Percentiles rank a stretch among this genome's conserved stretches.
Evolutionary conservation across 352 stramenopile species (phyloP).

Genomic region (Phytophthora fragariaefolia): DNA sequence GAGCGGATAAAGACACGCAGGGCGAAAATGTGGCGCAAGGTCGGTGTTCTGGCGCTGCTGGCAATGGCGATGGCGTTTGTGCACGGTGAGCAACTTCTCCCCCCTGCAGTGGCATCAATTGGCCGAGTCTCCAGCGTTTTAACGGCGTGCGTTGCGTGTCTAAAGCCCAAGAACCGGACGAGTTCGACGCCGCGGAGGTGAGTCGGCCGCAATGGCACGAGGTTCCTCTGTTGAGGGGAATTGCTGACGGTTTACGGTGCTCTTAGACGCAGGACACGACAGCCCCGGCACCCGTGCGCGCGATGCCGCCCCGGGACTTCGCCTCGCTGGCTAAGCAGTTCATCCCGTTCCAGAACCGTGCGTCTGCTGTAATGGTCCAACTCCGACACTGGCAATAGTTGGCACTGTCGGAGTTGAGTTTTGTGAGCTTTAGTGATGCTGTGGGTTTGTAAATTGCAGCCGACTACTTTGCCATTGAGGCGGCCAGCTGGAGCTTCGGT

Average conservation of each 20-base stretch:
- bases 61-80: conserved; percentile 35
- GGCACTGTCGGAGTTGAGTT: background rate
- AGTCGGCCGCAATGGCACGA: background rate
- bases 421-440: background rate
- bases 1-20: conserved; percentile 12
- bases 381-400: background rate
- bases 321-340: conserved; percentile 37
- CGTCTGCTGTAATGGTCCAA: conserved; percentile 8
- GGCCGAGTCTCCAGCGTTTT: background rate
- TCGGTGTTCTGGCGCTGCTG: conserved; percentile 39
- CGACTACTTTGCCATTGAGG: conserved; percentile 59
- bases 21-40: conserved; percentile 40
- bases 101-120: background rate
- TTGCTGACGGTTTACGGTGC: background rate
- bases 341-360: conserved; percentile 48
- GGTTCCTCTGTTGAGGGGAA: background rate
- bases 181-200: conserved; percentile 54
- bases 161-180: conserved; percentile 51
- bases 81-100: conserved; percentile 20
- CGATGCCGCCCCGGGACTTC: conserved; percentile 29
- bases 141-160: background rate
- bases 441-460: conserved; percentile 31
- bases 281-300: conserved; percentile 6
- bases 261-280: conserved; percentile 17
- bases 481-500: conserved; percentile 48